Conservation (phyloP, 2,329 filamentous ascomycete genomes). For the Penicillium sp. region DNA sequence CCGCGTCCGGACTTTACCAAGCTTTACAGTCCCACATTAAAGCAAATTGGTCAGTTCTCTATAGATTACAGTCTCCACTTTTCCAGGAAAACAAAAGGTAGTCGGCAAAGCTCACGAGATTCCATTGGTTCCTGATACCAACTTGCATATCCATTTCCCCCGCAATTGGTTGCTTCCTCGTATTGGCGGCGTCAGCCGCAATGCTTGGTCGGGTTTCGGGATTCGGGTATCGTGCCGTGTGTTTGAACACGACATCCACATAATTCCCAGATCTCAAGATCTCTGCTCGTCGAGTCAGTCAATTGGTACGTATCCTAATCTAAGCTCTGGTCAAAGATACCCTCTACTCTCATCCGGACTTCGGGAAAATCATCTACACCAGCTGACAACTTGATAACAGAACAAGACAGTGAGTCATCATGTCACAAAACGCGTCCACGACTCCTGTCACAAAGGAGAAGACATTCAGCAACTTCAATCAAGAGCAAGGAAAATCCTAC, state of each 20-base stretch:
- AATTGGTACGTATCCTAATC: background rate
- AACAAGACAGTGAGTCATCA: background rate
- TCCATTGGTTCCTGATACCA: too few relatives aligned
- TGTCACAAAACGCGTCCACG: slow-evolving; percentile 2
- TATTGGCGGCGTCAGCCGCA: background rate
- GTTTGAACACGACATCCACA: background rate
- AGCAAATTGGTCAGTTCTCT: too few relatives aligned
- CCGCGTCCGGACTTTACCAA: too few relatives aligned
- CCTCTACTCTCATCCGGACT: background rate
- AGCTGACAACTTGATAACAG: background rate
- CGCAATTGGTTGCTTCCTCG: background rate
- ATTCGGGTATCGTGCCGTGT: background rate
- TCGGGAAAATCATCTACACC: background rate
- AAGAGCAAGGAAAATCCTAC: slow-evolving; percentile 27
- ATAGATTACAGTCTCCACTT: too few relatives aligned
- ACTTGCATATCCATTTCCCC: background rate
- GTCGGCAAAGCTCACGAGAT: too few relatives aligned
- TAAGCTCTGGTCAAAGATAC: background rate
- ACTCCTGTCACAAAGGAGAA: slow-evolving; percentile 9
- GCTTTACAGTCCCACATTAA: too few relatives aligned
- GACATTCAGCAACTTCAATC: slow-evolving; percentile 21
- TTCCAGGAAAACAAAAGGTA: too few relatives aligned
- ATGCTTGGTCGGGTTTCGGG: background rate
- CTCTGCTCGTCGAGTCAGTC: background rate
- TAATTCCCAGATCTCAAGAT: background rate